phyloP scores from a whole-genome alignment of 352 stramenopile species.

The Phytophthora agathidicida region DNA sequence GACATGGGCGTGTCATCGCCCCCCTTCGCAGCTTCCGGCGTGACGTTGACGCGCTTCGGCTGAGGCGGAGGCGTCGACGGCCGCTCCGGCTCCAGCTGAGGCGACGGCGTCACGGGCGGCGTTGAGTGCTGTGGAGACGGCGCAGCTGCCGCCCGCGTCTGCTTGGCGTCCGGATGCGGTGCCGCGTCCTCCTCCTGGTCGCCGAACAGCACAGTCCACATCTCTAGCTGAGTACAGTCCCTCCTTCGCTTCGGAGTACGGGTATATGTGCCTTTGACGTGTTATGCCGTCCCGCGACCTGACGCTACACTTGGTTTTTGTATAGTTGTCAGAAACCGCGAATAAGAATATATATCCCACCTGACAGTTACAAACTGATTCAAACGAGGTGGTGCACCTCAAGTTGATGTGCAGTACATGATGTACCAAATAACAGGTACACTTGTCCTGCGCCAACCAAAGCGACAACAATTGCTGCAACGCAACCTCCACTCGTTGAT shows the following conservation, averaged over 20 bases:
- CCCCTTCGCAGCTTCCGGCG: neutral
- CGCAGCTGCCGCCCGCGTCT: constrained; percentile 3
- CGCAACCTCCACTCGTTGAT: constrained; percentile 18
- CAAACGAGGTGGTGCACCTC: neutral
- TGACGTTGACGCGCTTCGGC: neutral
- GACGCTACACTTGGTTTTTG: constrained; percentile 5
- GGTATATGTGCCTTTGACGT: too few species aligned
- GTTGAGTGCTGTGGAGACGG: constrained; percentile 34
- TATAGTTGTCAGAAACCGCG: neutral
- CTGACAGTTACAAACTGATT: constrained; percentile 2
- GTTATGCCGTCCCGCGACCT: too few species aligned
- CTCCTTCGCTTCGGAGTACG: constrained; percentile 30
- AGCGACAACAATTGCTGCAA: too few species aligned
- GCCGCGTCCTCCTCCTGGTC: constrained; percentile 40
- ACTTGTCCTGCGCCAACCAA: constrained; percentile 20
- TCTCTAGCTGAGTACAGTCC: constrained; percentile 10
- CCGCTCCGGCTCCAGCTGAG: neutral
- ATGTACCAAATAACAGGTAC: constrained; percentile 9
- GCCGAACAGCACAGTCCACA: constrained; percentile 73
- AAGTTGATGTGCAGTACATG: neutral
- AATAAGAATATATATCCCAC: neutral
- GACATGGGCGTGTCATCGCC: constrained; percentile 55
- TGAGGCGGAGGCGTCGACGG: neutral
- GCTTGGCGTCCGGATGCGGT: constrained; percentile 11
- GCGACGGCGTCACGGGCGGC: constrained; percentile 41